These are phyloP conservation scores for Saccharum spontaneum DNA, from an alignment of 176 grass and related monocot species.

Conservation along the genomic window DNA sequence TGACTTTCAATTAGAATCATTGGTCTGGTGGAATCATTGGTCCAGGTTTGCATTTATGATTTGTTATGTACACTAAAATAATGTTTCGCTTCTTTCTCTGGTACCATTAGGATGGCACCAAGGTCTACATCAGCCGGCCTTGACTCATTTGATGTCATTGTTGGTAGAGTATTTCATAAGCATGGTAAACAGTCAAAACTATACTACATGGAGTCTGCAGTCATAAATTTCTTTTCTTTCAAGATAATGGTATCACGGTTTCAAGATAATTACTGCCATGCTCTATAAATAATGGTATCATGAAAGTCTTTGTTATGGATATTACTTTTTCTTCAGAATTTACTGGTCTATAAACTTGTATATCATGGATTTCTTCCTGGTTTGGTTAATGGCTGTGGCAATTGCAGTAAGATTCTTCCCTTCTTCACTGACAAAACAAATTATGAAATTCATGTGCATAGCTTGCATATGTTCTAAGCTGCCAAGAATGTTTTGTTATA, in stretches of 20 bases:
- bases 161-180: neutral
- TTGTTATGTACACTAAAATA: conserved; percentile 14
- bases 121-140: conserved; percentile 46
- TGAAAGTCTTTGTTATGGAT: neutral
- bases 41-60: conserved; percentile 8
- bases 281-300: neutral
- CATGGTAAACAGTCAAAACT: neutral
- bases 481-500: conserved; percentile 8
- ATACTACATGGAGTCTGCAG: neutral
- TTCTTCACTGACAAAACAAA: neutral
- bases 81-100: conserved; percentile 15
- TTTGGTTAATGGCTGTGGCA: neutral
- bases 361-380: neutral
- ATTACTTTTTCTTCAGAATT: neutral
- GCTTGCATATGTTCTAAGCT: neutral
- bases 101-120: conserved; percentile 19
- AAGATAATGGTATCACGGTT: neutral
- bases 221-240: neutral
- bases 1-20: conserved; percentile 6
- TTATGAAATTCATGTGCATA: neutral
- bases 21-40: conserved; percentile 23
- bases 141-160: conserved; percentile 42
- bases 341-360: neutral
- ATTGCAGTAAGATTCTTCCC: neutral
- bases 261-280: neutral